phyloP scores from a whole-genome alignment of 371 early-diverging fungal species.

The Rhizomucor pusillus region DNA sequence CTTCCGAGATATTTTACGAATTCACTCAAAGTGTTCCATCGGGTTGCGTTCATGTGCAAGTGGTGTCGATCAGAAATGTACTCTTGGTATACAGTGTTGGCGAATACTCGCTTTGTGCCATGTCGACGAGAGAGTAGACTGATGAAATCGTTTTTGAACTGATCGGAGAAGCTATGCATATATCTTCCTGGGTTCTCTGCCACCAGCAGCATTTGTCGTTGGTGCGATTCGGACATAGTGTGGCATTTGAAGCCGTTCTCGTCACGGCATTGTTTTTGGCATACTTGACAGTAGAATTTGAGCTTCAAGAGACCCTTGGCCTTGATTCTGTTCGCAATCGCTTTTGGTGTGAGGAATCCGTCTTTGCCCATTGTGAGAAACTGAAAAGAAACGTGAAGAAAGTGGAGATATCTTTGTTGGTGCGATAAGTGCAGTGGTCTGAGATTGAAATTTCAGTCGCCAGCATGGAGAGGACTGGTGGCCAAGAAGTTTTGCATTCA shows the following conservation, averaged over 20 bases:
- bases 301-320: conserved; percentile 93
- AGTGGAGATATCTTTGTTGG: no score
- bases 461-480: no score
- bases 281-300: conserved; percentile 94
- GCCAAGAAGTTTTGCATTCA: no score
- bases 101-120: conserved; percentile 83
- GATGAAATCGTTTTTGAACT: conserved; percentile 73
- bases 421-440: no score
- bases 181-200: conserved; percentile 76
- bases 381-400: conserved; percentile 1
- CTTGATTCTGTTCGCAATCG: conserved; percentile 83
- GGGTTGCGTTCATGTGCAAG: conserved; percentile 95
- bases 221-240: conserved; percentile 88
- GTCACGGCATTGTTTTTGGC: conserved; percentile 91
- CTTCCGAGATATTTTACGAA: conserved; percentile 85
- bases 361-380: conserved; percentile 65
- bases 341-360: conserved; percentile 79
- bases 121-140: conserved; percentile 72
- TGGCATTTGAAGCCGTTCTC: conserved; percentile 98
- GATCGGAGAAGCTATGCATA: conserved; percentile 67
- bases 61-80: conserved; percentile 89
- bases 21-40: conserved; percentile 85
- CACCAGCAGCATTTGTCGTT: conserved; percentile 89
- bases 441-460: no score
- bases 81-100: conserved; percentile 95